Conservation (phyloP, 2,329 filamentous ascomycete genomes). For the Coccinonectria pachysandricola region DNA sequence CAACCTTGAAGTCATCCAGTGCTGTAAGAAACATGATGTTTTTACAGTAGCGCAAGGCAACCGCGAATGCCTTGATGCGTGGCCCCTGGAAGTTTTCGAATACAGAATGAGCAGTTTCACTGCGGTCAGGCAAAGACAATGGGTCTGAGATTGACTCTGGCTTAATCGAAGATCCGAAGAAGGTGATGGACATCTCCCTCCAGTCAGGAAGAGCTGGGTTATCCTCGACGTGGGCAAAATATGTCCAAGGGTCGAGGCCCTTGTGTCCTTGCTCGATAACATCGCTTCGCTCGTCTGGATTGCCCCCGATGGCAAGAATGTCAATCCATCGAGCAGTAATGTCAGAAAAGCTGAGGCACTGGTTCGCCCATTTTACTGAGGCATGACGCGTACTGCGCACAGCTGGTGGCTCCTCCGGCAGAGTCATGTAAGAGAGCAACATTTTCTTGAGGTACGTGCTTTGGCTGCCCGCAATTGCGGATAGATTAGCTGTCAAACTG, state of each 20-base stretch:
- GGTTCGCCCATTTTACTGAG: slow-evolving; percentile 80
- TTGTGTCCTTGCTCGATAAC: slow-evolving; percentile 83
- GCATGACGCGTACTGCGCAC: slow-evolving; percentile 72
- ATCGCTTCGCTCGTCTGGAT: slow-evolving; percentile 61
- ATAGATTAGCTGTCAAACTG: slow-evolving; percentile 48
- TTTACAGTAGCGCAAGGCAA: slow-evolving; percentile 60
- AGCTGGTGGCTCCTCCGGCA: slow-evolving; percentile 36
- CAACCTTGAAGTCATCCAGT: slow-evolving; percentile 43
- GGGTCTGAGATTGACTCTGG: slow-evolving; percentile 24
- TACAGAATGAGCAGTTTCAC: slow-evolving; percentile 7
- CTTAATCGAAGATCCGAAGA: slow-evolving; percentile 34
- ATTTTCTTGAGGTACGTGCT: slow-evolving; percentile 35
- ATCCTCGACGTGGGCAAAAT: slow-evolving; percentile 33
- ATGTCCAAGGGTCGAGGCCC: slow-evolving; percentile 63
- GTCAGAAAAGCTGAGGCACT: slow-evolving; percentile 72
- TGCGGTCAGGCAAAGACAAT: slow-evolving; percentile 16
- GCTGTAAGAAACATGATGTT: slow-evolving; percentile 42
- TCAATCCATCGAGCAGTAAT: slow-evolving; percentile 79
- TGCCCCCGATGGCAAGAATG: slow-evolving; percentile 65
- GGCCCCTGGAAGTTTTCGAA: slow-evolving; percentile 39
- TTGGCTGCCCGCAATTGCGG: slow-evolving; percentile 21
- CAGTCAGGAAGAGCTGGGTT: slow-evolving; percentile 37
- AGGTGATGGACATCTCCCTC: slow-evolving; percentile 37
- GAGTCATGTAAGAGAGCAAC: slow-evolving; percentile 58
- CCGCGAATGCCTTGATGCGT: slow-evolving; percentile 47